phyloP scores from a whole-genome alignment of 78 protist species.

The Pigoraptor vietnamica region DNA sequence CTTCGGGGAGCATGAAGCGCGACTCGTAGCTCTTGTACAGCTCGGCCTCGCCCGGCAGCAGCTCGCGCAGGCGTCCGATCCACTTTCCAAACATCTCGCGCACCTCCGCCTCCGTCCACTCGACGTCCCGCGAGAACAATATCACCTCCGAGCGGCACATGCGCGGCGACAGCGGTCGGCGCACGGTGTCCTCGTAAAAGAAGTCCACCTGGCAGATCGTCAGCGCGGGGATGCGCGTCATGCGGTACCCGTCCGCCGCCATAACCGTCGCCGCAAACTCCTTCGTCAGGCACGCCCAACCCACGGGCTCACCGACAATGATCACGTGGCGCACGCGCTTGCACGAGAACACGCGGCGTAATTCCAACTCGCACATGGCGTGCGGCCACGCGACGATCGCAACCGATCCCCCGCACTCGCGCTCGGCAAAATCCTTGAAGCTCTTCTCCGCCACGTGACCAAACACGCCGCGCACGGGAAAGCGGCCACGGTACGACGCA shows the following conservation, averaged over 20 bases:
- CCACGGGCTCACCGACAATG: not conserved
- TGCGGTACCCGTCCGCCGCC: not conserved
- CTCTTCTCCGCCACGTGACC: not conserved
- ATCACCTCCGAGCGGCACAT: not conserved
- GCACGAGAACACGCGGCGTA: not conserved
- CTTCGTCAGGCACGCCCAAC: not conserved
- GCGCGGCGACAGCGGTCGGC: not conserved
- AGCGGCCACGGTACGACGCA: not conserved
- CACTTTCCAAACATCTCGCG: not conserved
- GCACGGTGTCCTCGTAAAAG: not conserved
- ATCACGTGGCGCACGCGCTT: not conserved
- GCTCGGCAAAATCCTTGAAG: not conserved
- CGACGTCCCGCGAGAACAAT: not conserved
- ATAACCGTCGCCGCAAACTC: not conserved
- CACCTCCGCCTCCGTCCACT: not conserved
- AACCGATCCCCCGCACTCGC: not conserved
- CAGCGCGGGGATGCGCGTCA: not conserved
- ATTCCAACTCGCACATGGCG: not conserved
- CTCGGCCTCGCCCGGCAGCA: not conserved
- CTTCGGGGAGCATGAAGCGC: not conserved
- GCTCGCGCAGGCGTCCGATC: not conserved
- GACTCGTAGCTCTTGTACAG: not conserved
- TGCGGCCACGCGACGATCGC: not conserved
- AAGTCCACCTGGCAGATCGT: not conserved
- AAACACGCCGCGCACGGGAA: not conserved